These are phyloP conservation scores for Teratosphaeria viscida DNA, from an alignment of 2,329 filamentous ascomycete species.

Conservation along the genomic window DNA sequence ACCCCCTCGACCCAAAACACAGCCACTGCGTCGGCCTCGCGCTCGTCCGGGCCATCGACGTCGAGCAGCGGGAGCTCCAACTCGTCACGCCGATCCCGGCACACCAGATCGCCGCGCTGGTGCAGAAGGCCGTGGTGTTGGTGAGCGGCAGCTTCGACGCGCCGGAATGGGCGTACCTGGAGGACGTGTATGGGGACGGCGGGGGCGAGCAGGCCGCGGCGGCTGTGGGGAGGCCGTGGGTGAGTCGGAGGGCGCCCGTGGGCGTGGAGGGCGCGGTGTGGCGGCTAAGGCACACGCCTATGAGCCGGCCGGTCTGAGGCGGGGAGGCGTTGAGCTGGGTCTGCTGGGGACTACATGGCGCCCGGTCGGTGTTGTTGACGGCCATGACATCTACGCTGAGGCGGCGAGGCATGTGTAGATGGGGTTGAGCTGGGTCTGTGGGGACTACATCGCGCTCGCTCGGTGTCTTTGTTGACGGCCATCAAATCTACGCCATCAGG, in stretches of 20 bases:
- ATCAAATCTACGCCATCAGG: no score
- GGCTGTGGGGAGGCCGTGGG: slow-evolving; percentile 18
- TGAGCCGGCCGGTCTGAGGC: neutral
- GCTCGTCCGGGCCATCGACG: slow-evolving; percentile 60
- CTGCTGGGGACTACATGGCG: no score
- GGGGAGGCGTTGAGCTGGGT: neutral
- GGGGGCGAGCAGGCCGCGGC: slow-evolving; percentile 1
- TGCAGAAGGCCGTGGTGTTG: slow-evolving; percentile 42
- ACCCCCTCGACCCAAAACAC: slow-evolving; percentile 47
- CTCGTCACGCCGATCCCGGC: slow-evolving; percentile 51
- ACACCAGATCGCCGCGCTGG: slow-evolving; percentile 13
- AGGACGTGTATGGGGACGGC: slow-evolving; percentile 41
- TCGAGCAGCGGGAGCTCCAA: slow-evolving; percentile 44
- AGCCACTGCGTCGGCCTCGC: slow-evolving; percentile 54
- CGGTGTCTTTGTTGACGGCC: no score
- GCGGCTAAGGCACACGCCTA: slow-evolving; percentile 23
- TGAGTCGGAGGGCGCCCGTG: slow-evolving; percentile 14
- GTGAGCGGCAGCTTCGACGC: slow-evolving; percentile 59
- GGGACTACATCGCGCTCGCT: neutral
- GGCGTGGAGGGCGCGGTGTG: slow-evolving; percentile 25
- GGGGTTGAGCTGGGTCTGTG: no score
- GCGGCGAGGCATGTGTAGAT: no score
- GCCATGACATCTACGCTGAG: no score
- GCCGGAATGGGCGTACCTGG: slow-evolving; percentile 59
- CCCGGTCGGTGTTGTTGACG: no score